Evolutionary conservation across 2,329 filamentous ascomycete genomes (phyloP).

Genomic region (Colletotrichum spinosum): DNA sequence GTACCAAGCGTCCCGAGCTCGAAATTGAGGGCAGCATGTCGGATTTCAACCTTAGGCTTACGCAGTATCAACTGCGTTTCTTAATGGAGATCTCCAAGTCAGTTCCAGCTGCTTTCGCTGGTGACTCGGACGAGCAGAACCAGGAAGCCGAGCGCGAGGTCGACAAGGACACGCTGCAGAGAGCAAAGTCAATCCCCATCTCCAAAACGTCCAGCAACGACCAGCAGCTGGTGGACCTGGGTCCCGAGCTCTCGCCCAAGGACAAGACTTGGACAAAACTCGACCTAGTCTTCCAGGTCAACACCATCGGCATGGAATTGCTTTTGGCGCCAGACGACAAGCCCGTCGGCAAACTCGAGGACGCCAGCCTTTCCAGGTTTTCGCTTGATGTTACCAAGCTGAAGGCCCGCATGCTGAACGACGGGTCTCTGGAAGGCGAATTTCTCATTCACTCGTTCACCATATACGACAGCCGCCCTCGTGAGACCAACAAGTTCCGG

Average conservation of each 20-base stretch:
- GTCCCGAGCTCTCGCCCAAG: slow-evolving; percentile 77
- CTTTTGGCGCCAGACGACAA: slow-evolving; percentile 80
- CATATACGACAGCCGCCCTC: slow-evolving; percentile 89
- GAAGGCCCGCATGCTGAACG: slow-evolving; percentile 92
- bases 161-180: slow-evolving; percentile 65
- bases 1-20: slow-evolving; percentile 84
- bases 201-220: slow-evolving; percentile 50
- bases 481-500: slow-evolving; percentile 93
- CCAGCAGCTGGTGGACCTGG: slow-evolving; percentile 63
- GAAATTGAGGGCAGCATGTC: slow-evolving; percentile 94
- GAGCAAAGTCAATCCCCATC: slow-evolving; percentile 53
- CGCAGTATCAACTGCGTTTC: slow-evolving; percentile 91
- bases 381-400: slow-evolving; percentile 92
- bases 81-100: slow-evolving; percentile 88
- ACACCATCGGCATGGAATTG: slow-evolving; percentile 88
- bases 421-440: slow-evolving; percentile 92
- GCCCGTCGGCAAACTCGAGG: slow-evolving; percentile 82
- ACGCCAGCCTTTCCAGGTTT: slow-evolving; percentile 90
- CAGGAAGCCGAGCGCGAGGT: slow-evolving; percentile 82
- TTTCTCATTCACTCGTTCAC: slow-evolving; percentile 94
- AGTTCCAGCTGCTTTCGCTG: slow-evolving; percentile 87
- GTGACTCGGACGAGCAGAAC: slow-evolving; percentile 77
- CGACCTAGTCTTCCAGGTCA: slow-evolving; percentile 90
- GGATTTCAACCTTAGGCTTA: slow-evolving; percentile 89
- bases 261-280: slow-evolving; percentile 89